Evolutionary conservation across 768 basidiomycete species (phyloP).

Genomic region (Pisolithus microcarpus): DNA sequence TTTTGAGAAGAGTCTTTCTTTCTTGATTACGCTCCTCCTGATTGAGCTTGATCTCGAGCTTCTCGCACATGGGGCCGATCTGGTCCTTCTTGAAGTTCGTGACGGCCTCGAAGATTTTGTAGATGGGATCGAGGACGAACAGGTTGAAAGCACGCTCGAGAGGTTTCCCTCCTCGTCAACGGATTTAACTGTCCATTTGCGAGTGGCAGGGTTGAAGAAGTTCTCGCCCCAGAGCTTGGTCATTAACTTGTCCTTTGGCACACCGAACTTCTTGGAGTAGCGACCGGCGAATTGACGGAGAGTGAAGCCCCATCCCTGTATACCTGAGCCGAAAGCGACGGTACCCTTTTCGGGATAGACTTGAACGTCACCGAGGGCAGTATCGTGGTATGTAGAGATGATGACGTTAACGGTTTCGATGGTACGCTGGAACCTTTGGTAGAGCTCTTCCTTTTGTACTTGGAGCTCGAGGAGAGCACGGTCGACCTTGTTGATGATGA

Average conservation of each 20-base stretch:
- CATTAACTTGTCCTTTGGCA: conserved; percentile 99
- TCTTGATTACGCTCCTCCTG: conserved; percentile 81
- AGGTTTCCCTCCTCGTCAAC: conserved; percentile 75
- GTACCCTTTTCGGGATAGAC: conserved; percentile 98
- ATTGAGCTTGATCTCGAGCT: conserved; percentile 90
- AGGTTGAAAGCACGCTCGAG: conserved; percentile 97
- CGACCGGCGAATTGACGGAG: conserved; percentile 91
- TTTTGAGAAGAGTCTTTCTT: conserved; percentile 96
- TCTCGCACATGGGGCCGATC: conserved; percentile 79
- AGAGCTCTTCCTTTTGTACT: conserved; percentile 93
- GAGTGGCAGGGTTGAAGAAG: conserved; percentile 95
- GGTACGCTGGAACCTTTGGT: conserved; percentile 95
- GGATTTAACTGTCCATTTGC: conserved; percentile 88
- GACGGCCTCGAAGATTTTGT: conserved; percentile 94
- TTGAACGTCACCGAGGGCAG: conserved; percentile 92
- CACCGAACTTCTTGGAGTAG: conserved; percentile 98
- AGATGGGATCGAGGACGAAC: conserved; percentile 99
- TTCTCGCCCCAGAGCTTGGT: conserved; percentile 97
- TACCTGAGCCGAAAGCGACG: conserved; percentile 97
- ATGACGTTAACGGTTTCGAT: conserved; percentile 98
- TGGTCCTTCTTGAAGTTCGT: conserved; percentile 99
- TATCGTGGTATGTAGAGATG: conserved; percentile 94
- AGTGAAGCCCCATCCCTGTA: conserved; percentile 99
- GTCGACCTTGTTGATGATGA: conserved; percentile 99
- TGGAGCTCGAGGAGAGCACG: conserved; percentile 98